Evolutionary conservation across 495 filamentous ascomycete species (phyloP).

Genomic region (Pseudoneurospora amorphoporcata): DNA sequence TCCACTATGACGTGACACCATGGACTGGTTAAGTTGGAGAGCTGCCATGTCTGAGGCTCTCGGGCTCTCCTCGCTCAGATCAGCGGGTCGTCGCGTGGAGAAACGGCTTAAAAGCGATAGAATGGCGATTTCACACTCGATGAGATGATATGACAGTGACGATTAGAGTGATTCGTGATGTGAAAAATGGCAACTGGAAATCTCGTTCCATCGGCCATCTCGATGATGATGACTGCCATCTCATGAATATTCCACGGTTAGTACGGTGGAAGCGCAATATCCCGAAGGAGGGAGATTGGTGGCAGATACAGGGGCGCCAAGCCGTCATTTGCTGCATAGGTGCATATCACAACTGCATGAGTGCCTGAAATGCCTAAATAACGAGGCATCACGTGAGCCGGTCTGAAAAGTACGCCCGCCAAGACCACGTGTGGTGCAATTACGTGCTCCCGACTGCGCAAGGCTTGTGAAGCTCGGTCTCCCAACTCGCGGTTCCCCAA

Average conservation of each 20-base stretch:
- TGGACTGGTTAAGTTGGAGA: not conserved
- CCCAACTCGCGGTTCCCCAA: constrained; percentile 17
- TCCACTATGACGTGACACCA: not conserved
- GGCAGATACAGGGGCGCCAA: constrained; percentile 20
- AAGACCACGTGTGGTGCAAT: not conserved
- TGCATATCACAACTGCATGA: constrained; percentile 18
- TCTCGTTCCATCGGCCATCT: not conserved
- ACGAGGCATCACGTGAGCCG: constrained; percentile 7
- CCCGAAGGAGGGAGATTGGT: not conserved
- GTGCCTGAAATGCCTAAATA: constrained; percentile 19
- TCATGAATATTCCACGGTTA: not conserved
- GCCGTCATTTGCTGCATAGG: constrained; percentile 9
- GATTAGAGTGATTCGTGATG: too few species aligned
- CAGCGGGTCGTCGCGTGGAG: not conserved
- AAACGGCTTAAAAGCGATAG: not conserved
- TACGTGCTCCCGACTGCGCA: constrained; percentile 5
- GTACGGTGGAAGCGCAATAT: not conserved
- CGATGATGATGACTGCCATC: not conserved
- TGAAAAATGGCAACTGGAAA: too few species aligned
- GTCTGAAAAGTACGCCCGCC: constrained; percentile 24
- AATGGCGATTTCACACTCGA: not conserved
- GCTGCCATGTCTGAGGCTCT: not conserved
- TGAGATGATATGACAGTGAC: not conserved
- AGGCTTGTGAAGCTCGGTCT: constrained; percentile 13
- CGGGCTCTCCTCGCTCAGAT: not conserved